A percentile compares a stretch with the other conserved stretches of the same genome.
phyloP scores from a whole-genome alignment of 257 asterid species.

The Petunia axillaris region DNA sequence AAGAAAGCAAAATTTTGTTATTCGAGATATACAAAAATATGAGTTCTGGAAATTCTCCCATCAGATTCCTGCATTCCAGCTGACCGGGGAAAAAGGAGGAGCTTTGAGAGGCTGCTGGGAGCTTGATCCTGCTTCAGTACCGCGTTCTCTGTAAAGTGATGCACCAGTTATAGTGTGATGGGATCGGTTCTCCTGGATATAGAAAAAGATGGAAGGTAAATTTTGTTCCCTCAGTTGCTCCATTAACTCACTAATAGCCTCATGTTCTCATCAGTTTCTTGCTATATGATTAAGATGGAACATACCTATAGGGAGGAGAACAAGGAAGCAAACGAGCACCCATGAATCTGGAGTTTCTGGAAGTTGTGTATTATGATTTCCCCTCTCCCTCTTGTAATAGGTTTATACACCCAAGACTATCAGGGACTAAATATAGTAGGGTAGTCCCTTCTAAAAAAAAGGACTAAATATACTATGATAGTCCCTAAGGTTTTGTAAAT shows the following conservation, averaged over 20 bases:
- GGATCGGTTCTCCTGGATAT: neutral
- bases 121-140: conserved; percentile 43
- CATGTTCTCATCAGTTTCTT: neutral
- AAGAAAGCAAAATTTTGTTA: conserved; percentile 19
- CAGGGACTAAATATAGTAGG: neutral
- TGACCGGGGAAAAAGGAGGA: conserved; percentile 31
- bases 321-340: neutral
- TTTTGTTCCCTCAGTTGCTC: too few relatives aligned
- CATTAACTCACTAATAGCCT: neutral
- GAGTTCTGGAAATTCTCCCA: conserved; percentile 40
- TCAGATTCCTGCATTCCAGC: conserved; percentile 36
- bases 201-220: too few relatives aligned
- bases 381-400: neutral
- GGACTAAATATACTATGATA: neutral
- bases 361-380: neutral
- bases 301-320: neutral
- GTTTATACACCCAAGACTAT: neutral
- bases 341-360: neutral
- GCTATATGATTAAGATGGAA: neutral
- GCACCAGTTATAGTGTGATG: conserved; percentile 1
- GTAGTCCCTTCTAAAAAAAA: neutral
- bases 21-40: conserved; percentile 17
- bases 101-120: conserved; percentile 34
- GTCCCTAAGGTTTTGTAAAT: neutral
- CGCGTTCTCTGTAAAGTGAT: conserved; percentile 20